These are phyloP conservation scores for Gloeopeniophorella convolvens DNA, from an alignment of 768 basidiomycete genomes.

Conservation along the genomic window DNA sequence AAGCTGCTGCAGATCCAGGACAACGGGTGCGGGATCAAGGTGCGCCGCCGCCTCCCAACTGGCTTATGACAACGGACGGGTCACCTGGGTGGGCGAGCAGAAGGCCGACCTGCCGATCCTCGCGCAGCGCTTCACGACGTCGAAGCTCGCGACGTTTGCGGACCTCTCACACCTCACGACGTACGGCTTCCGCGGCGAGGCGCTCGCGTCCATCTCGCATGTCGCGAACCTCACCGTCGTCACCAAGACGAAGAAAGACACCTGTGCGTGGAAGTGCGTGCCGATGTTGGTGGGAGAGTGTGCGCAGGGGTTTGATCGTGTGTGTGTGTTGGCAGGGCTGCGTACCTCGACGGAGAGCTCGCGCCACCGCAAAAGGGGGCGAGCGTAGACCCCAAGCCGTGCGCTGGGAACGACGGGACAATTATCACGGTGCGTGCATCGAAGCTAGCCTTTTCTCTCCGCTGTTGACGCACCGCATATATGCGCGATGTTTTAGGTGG, in stretches of 20 bases:
- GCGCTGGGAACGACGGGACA: slow-evolving; percentile 93
- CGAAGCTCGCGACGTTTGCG: slow-evolving; percentile 80
- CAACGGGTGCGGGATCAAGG: slow-evolving; percentile 92
- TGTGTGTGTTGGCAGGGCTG: not conserved
- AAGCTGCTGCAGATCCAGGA: slow-evolving; percentile 95
- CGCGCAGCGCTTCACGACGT: slow-evolving; percentile 93
- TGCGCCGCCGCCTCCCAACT: slow-evolving; percentile 33
- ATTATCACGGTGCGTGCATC: slow-evolving; percentile 59
- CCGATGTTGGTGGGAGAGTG: not conserved
- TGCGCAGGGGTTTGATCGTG: too few relatives aligned
- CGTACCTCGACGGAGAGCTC: slow-evolving; percentile 71
- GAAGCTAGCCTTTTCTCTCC: not conserved
- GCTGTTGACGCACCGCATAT: not conserved
- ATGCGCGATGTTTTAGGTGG: slow-evolving; percentile 51
- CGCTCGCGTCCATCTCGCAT: slow-evolving; percentile 92
- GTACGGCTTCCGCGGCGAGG: slow-evolving; percentile 97
- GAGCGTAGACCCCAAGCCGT: slow-evolving; percentile 73
- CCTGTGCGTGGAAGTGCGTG: slow-evolving; percentile 90
- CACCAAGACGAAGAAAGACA: slow-evolving; percentile 81
- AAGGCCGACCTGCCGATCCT: slow-evolving; percentile 85
- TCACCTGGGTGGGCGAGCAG: slow-evolving; percentile 33
- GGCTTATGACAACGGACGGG: not conserved
- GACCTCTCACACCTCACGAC: slow-evolving; percentile 82
- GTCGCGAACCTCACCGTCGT: slow-evolving; percentile 82
- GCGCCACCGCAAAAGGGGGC: slow-evolving; percentile 65